Conservation (phyloP, 148 eudicot species). For the Arbutus unedo region DNA sequence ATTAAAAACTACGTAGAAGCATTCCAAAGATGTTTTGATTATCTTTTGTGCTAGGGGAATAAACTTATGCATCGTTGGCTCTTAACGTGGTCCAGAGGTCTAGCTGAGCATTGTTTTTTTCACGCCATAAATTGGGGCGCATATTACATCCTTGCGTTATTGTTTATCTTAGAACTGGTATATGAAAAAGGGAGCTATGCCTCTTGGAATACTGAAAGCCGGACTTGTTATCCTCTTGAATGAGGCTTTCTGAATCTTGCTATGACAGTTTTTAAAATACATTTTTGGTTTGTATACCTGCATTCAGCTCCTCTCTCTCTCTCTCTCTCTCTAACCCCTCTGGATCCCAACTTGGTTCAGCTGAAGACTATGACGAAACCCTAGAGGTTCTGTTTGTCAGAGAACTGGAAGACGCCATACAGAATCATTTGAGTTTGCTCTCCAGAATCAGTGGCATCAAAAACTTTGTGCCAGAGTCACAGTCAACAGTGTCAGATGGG, state of each 20-base stretch:
- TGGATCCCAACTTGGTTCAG: slow-evolving; percentile 48
- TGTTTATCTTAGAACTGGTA: neutral
- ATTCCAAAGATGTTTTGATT: neutral
- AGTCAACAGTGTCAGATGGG: slow-evolving; percentile 35
- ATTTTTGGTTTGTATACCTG: neutral
- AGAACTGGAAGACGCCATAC: slow-evolving; percentile 63
- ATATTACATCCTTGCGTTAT: neutral
- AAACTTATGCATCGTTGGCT: neutral
- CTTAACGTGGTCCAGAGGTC: neutral
- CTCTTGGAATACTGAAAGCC: neutral
- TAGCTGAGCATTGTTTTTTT: neutral
- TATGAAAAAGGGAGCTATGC: neutral
- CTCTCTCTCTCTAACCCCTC: neutral
- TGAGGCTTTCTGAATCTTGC: neutral
- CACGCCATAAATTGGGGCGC: neutral
- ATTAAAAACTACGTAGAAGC: too few species aligned
- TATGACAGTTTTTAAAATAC: neutral
- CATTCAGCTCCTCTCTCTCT: neutral
- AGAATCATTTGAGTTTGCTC: slow-evolving; percentile 59
- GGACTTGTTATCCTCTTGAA: neutral
- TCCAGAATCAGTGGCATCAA: slow-evolving; percentile 65
- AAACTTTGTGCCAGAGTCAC: slow-evolving; percentile 34
- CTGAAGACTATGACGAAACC: slow-evolving; percentile 51
- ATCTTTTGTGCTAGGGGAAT: neutral
- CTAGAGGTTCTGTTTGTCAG: slow-evolving; percentile 41